Evolutionary conservation across 352 stramenopile species (phyloP).

Genomic region (Thraustochytrium striatum): DNA sequence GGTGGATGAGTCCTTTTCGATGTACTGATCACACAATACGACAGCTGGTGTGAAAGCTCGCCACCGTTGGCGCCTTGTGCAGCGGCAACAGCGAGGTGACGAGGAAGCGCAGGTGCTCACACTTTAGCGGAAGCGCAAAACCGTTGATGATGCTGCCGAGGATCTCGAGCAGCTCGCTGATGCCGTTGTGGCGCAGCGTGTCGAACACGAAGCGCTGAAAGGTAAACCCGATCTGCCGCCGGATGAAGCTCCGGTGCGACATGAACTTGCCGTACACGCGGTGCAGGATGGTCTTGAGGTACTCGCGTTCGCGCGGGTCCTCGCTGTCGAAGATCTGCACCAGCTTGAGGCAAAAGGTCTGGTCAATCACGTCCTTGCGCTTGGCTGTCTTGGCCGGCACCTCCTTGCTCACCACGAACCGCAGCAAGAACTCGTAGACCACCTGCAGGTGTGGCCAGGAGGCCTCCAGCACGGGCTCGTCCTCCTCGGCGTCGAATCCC

Average conservation of each 20-base stretch:
- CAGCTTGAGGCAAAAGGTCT: slow-evolving; percentile 90
- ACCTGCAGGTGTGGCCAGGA: slow-evolving; percentile 96
- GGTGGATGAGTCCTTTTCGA: slow-evolving; percentile 97
- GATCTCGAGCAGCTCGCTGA: slow-evolving; percentile 97
- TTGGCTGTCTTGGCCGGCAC: slow-evolving; percentile 96
- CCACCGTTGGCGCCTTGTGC: slow-evolving; percentile 94
- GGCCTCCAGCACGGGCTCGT: slow-evolving; percentile 91
- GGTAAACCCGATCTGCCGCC: slow-evolving; percentile 93
- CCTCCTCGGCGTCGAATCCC: slow-evolving; percentile 97
- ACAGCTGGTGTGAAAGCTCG: slow-evolving; percentile 96
- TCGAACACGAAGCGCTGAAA: slow-evolving; percentile 99
- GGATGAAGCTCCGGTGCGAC: slow-evolving; percentile 94
- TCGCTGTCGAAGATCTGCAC: slow-evolving; percentile 94
- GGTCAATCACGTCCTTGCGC: slow-evolving; percentile 75
- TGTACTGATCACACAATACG: slow-evolving; percentile 99
- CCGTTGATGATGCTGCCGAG: slow-evolving; percentile 98
- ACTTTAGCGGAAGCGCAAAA: slow-evolving; percentile 98
- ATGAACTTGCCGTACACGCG: slow-evolving; percentile 99
- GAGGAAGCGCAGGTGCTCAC: slow-evolving; percentile 93
- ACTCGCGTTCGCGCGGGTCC: slow-evolving; percentile 95
- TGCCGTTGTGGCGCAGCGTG: slow-evolving; percentile 84
- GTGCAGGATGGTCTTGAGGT: slow-evolving; percentile 98
- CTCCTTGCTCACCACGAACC: slow-evolving; percentile 94
- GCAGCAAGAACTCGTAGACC: slow-evolving; percentile 98
- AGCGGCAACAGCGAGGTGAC: slow-evolving; percentile 90